A percentile compares a stretch with the other conserved stretches of the same genome.
These are phyloP conservation scores for Calvatia gigantea DNA, from an alignment of 768 basidiomycete genomes.

Conservation along the genomic window DNA sequence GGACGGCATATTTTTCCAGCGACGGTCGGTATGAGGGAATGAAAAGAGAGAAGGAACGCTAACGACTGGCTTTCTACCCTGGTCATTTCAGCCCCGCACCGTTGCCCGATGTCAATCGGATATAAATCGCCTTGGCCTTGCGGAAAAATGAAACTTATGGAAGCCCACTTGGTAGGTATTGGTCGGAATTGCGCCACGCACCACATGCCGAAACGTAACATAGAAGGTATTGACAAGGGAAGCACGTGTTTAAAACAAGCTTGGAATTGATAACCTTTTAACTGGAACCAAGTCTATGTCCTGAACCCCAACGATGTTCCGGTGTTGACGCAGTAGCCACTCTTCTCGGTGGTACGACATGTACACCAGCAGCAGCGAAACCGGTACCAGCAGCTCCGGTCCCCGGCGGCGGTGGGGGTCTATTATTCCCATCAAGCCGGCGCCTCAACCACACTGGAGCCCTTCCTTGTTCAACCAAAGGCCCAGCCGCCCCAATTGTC, in stretches of 20 bases:
- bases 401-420: slow-evolving; percentile 20
- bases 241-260: background rate
- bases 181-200: too few relatives aligned
- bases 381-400: slow-evolving; percentile 29
- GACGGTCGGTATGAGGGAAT: background rate
- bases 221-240: background rate
- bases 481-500: slow-evolving; percentile 34
- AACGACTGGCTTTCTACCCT: too few relatives aligned
- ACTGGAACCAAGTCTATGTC: slow-evolving; percentile 35
- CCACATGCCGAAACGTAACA: too few relatives aligned
- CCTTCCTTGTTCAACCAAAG: slow-evolving; percentile 34
- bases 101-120: too few relatives aligned
- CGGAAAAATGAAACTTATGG: too few relatives aligned
- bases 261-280: background rate
- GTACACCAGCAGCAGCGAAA: slow-evolving; percentile 46
- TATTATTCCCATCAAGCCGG: slow-evolving; percentile 40
- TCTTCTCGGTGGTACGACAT: slow-evolving; percentile 53
- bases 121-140: too few relatives aligned
- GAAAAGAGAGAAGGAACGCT: background rate
- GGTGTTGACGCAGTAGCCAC: slow-evolving; percentile 12
- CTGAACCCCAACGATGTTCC: slow-evolving; percentile 49
- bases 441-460: slow-evolving; percentile 61
- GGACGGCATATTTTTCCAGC: background rate
- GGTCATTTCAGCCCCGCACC: too few relatives aligned
- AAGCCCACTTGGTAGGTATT: too few relatives aligned